Percentiles rank a stretch among this genome's conserved stretches.
These are phyloP conservation scores for Guillardia theta DNA, from an alignment of 78 protist species.

Conservation along the genomic window DNA sequence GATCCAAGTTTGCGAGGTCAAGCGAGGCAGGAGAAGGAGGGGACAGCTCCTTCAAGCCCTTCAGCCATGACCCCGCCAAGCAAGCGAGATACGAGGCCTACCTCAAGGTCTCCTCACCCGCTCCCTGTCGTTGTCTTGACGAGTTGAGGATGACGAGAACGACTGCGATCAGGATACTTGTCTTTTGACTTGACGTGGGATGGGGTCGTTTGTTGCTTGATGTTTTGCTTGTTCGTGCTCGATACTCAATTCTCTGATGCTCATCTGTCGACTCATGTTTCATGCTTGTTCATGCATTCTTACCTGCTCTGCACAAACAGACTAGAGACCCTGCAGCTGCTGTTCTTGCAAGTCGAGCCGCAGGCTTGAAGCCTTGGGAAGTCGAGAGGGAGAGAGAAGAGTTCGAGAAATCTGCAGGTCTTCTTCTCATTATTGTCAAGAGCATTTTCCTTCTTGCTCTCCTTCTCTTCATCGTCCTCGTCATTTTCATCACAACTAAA, in stretches of 20 bases:
- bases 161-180: too few relatives aligned
- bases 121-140: too few relatives aligned
- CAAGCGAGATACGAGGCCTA: constrained; percentile 8
- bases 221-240: too few relatives aligned
- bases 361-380: neutral
- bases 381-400: neutral
- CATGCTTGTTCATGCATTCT: too few relatives aligned
- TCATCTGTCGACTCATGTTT: too few relatives aligned
- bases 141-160: too few relatives aligned
- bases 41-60: neutral
- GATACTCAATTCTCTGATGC: too few relatives aligned
- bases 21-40: neutral
- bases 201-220: too few relatives aligned
- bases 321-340: neutral
- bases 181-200: too few relatives aligned
- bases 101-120: neutral
- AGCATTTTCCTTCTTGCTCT: neutral
- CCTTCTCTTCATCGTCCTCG: too few relatives aligned
- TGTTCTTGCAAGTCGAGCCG: neutral
- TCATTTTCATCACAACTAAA: too few relatives aligned
- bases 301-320: too few relatives aligned
- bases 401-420: neutral
- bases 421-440: neutral
- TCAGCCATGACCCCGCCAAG: neutral
- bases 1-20: neutral